Evolutionary conservation across 2,329 filamentous ascomycete species (phyloP), one percentile per base, ranked within the genome.

Genomic region (Colletotrichum sp.): DNA sequence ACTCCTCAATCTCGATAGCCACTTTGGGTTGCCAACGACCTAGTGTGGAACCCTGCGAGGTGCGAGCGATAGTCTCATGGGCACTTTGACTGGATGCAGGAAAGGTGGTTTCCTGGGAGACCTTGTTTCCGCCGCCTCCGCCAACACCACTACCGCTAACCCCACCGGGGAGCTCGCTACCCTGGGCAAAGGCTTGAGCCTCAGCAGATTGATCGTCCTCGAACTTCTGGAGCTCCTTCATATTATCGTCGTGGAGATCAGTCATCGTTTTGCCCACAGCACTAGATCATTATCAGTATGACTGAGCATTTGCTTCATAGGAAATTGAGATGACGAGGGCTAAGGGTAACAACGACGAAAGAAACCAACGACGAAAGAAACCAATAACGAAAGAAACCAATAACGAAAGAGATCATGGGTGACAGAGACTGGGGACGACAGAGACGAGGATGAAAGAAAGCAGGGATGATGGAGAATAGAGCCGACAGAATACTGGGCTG

Each of bases 351-450:
- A 43, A 43, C 4, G 16, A 18, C 36, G 0, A 38, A 18, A 9
- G 16, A 38, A 0, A 16, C 34, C n/a, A n/a, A n/a, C n/a, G n/a
- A n/a, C n/a, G n/a, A n/a, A n/a, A n/a, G n/a, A n/a, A n/a, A n/a
- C n/a, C 36, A 38, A 38, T 8, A 16, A 5, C 36, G 8, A 9
- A 18, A 1, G 36, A 6, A 1, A 43, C 16, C 36, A 43, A 18
- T 4, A 0, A 18, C 16, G 1, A 18, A 0, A 43, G 16, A 43
- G 36, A 38, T 18, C 8, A 18, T 38, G 16, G 4, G 8, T 3
- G 34, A 38, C 15, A 38, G 34, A 36, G 34, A 4, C 7, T n/a
- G 28, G 1, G 4, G 36, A 38, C 15, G 8, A 38, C 15, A 9
- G 16, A n/a, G 36, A 18, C 4, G 15, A 7, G 5, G 16, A 43